A percentile compares a stretch with the other conserved stretches of the same genome.
These are phyloP conservation scores for Marsdenia floribunda DNA, from an alignment of 257 asterid genomes.

Conservation along the genomic window DNA sequence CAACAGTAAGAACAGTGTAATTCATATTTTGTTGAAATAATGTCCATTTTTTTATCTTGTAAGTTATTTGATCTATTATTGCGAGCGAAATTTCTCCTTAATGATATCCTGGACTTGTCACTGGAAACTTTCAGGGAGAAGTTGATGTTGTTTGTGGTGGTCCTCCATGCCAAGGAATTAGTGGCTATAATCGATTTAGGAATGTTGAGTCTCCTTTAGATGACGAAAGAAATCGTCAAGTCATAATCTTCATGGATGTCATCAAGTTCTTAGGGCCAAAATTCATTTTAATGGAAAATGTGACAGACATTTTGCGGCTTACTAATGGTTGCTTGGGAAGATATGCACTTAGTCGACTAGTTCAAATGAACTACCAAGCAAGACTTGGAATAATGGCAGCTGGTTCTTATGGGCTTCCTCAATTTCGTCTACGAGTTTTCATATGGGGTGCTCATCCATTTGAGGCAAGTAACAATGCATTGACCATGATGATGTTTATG, in stretches of 20 bases:
- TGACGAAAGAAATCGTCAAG: conserved; percentile 57
- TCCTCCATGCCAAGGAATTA: conserved; percentile 93
- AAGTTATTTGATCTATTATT: not conserved
- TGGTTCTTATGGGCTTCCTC: conserved; percentile 84
- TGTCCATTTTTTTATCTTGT: not conserved
- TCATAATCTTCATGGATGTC: conserved; percentile 60
- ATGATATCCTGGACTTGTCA: not conserved
- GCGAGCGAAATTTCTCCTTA: not conserved
- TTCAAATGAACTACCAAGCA: conserved; percentile 64
- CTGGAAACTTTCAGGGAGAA: conserved; percentile 38
- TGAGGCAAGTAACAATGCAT: conserved; percentile 33
- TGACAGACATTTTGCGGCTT: conserved; percentile 63
- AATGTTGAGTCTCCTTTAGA: conserved; percentile 40
- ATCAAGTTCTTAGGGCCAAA: conserved; percentile 51
- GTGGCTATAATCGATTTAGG: conserved; percentile 73
- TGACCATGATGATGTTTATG: not conserved
- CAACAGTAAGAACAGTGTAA: not conserved
- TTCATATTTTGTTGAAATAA: not conserved
- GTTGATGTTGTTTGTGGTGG: conserved; percentile 89
- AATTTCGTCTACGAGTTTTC: conserved; percentile 68
- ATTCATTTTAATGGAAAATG: conserved; percentile 80
- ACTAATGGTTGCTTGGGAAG: conserved; percentile 61
- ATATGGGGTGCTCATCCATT: conserved; percentile 73
- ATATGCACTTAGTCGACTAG: conserved; percentile 65
- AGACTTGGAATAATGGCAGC: conserved; percentile 82